phyloP scores from a whole-genome alignment of 2,329 filamentous ascomycete genomes.

The Arthrobotrys conoides region DNA sequence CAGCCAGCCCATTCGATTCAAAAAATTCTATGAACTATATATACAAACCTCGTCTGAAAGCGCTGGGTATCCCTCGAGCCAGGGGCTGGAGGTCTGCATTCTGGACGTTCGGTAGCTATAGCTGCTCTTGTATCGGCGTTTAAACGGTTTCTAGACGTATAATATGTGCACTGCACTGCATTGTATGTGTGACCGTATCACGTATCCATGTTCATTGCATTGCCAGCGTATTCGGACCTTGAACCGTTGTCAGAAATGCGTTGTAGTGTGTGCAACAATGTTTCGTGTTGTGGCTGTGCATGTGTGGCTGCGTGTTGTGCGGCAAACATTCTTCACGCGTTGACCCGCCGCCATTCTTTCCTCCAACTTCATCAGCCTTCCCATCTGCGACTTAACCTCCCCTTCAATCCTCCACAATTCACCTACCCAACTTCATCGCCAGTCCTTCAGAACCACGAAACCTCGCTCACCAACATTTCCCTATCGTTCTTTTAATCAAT shows the following conservation, averaged over 20 bases:
- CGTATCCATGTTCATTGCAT: background rate
- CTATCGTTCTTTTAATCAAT: background rate
- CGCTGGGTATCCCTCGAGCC: background rate
- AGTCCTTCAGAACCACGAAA: background rate
- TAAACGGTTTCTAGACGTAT: no score
- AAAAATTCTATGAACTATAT: no score
- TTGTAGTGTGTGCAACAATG: background rate
- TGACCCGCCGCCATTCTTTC: constrained; percentile 3
- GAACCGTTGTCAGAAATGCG: background rate
- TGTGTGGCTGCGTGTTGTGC: constrained; percentile 32
- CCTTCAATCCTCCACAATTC: background rate
- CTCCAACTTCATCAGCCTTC: constrained; percentile 11
- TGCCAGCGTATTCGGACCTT: no score
- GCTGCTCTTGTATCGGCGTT: no score
- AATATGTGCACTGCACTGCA: no score
- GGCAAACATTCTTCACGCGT: constrained; percentile 48
- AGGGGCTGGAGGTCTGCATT: background rate
- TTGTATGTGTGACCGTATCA: no score
- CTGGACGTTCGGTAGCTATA: background rate
- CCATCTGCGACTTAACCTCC: background rate
- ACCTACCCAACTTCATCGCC: background rate
- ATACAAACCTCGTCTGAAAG: constrained; percentile 4
- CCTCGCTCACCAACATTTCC: background rate
- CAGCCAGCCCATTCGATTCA: background rate
- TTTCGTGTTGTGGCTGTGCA: constrained; percentile 3